Base-by-base conservation (phyloP, 306 rosid species). In the Cyamopsis tetragonoloba region DNA sequence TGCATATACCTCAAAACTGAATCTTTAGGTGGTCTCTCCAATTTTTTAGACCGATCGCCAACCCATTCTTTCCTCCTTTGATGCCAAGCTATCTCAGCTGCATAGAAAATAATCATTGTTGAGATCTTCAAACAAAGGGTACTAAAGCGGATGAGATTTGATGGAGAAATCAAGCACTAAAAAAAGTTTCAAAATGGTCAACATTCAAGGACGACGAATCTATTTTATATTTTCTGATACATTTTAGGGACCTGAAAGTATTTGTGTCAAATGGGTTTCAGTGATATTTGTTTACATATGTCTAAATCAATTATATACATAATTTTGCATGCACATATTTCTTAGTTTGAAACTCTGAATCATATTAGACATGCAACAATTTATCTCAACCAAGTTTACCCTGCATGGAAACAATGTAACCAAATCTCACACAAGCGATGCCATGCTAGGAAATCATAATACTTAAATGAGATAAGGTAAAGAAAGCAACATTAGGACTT, bases 21-120 rank as follows among this genome's bases (percentile, higher is more conserved):
- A 68, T 86, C 89, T 68, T 74, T 70, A 35, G 79, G 81, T 2
- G 69, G 61, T 80, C 70, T 79, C 60, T 9, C 79, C 28, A 67
- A 15, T 7, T 69, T 82, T 46, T 67, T 74, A 43, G 86, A 75
- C 42, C 13, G 74, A 68, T 82, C 73, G 24, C 89, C 91, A 7
- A 80, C 76, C 89, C 96, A 88, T 80, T 83, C 83, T 60, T 46
- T 86, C 76, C 96, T 78, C 66, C 15, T 73, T 66, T 80, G 74
- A 59, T 80, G 83, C 96, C 96, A 88, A 70, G 87, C 79, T 62
- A 75, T 71, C 83, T 84, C 91, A 28, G 91, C 96, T 88, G 89
- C 87, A 76, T 50, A 12, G 48, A 13, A 24, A 26, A 73, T 50
- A 43, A 64, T 30, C 31, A 14, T 17, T 22, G 56, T 64, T 47